These are phyloP conservation scores for Phytopythium kandeliae DNA, from an alignment of 352 stramenopile species.

Conservation along the genomic window DNA sequence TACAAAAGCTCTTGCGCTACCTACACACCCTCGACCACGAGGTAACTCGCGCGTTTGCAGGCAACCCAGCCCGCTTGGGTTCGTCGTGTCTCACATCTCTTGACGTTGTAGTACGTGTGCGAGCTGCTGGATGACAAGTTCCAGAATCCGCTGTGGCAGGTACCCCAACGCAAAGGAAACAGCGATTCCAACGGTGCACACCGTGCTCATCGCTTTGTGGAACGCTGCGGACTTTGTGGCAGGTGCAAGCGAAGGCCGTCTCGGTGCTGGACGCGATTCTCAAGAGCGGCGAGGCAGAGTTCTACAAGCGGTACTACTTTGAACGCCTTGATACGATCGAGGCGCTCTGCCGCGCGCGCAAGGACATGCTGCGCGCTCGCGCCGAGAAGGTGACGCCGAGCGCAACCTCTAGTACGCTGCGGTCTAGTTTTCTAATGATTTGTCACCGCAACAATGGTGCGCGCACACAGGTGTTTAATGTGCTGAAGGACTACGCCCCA, in stretches of 20 bases:
- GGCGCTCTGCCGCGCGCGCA: constrained; percentile 49
- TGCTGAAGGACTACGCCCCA: constrained; percentile 26
- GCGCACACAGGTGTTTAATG: neutral
- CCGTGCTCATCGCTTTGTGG: too few species aligned
- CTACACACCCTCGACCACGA: constrained; percentile 67
- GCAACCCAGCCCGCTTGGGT: neutral
- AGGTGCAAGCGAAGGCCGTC: constrained; percentile 72
- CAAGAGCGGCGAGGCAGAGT: constrained; percentile 40
- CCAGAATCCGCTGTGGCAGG: constrained; percentile 74
- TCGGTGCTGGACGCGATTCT: constrained; percentile 69
- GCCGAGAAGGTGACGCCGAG: constrained; percentile 61
- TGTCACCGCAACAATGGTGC: too few species aligned
- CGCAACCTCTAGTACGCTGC: too few species aligned
- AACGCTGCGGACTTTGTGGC: neutral
- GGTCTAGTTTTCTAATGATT: too few species aligned
- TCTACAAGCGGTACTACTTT: constrained; percentile 72
- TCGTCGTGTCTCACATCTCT: neutral
- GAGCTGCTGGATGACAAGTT: constrained; percentile 85
- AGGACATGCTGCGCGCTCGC: constrained; percentile 69
- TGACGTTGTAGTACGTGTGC: constrained; percentile 51
- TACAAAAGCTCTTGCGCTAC: constrained; percentile 75
- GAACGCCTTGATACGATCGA: constrained; percentile 40
- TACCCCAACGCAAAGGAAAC: neutral
- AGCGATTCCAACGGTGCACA: too few species aligned
- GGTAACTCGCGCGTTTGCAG: constrained; percentile 16